phyloP scores from a whole-genome alignment of 2,329 filamentous ascomycete species.

The Monosporascus cannonballus region DNA sequence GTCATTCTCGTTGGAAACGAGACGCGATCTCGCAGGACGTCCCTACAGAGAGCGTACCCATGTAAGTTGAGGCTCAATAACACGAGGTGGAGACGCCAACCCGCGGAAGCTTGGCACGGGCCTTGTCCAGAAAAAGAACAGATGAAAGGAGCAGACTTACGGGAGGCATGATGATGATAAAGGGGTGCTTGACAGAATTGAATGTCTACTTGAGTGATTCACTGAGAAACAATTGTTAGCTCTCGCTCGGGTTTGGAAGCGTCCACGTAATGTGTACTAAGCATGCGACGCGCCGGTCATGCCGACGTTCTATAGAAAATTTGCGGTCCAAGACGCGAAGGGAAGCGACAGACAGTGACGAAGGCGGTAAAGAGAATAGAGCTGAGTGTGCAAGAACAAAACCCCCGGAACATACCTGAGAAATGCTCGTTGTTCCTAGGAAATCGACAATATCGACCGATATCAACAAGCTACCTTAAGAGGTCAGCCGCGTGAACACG shows the following conservation, averaged over 20 bases:
- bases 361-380: background rate
- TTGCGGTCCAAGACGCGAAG: too few relatives aligned
- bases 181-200: background rate
- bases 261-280: too few relatives aligned
- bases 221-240: background rate
- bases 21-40: constrained; percentile 67
- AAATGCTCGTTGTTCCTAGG: constrained; percentile 4
- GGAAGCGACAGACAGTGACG: background rate
- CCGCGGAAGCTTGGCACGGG: background rate
- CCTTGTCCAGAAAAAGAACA: background rate
- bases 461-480: constrained; percentile 19
- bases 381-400: background rate
- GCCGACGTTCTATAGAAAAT: too few relatives aligned
- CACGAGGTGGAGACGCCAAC: background rate
- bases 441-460: constrained; percentile 8
- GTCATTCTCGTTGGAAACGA: constrained; percentile 87
- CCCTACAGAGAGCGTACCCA: constrained; percentile 36
- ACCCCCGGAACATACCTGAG: constrained; percentile 8
- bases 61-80: constrained; percentile 5
- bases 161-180: constrained; percentile 28
- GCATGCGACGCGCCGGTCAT: too few relatives aligned
- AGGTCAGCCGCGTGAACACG: constrained; percentile 4
- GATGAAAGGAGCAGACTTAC: constrained; percentile 24
- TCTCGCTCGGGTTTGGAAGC: too few relatives aligned
- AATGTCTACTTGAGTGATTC: background rate